phyloP scores from a whole-genome alignment of 768 basidiomycete genomes.

The Tricholoma matsutake region DNA sequence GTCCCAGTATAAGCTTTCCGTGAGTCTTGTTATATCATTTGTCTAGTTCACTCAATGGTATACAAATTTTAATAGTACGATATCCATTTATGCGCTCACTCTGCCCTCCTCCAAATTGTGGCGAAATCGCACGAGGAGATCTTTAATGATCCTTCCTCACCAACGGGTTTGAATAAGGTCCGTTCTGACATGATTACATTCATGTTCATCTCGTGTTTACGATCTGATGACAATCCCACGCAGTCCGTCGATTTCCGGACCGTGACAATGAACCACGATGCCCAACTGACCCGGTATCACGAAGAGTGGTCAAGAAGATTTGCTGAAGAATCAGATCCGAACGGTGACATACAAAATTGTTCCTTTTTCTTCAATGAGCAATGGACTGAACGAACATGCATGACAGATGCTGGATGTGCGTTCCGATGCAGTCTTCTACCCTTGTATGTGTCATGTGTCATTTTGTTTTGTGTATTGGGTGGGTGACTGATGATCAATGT shows the following conservation, averaged over 20 bases:
- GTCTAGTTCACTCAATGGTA: constrained; percentile 7
- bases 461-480: no score
- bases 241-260: constrained; percentile 67
- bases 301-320: constrained; percentile 69
- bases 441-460: constrained; percentile 64
- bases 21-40: constrained; percentile 22
- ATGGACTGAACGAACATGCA: neutral
- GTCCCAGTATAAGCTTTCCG: constrained; percentile 58
- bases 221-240: constrained; percentile 7
- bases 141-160: constrained; percentile 65
- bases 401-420: constrained; percentile 50
- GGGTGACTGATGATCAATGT: constrained; percentile 3
- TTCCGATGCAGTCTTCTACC: constrained; percentile 70
- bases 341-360: constrained; percentile 36
- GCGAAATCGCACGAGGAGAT: constrained; percentile 75
- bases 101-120: constrained; percentile 65
- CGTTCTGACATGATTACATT: constrained; percentile 3
- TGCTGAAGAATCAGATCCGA: constrained; percentile 53
- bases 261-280: constrained; percentile 61
- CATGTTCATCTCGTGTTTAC: neutral
- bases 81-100: constrained; percentile 72
- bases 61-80: constrained; percentile 51
- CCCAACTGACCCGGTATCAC: constrained; percentile 50
- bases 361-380: neutral
- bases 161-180: constrained; percentile 71